Evolutionary conservation across 768 basidiomycete species (phyloP).

Genomic region (Xerocomellus amylosporus): DNA sequence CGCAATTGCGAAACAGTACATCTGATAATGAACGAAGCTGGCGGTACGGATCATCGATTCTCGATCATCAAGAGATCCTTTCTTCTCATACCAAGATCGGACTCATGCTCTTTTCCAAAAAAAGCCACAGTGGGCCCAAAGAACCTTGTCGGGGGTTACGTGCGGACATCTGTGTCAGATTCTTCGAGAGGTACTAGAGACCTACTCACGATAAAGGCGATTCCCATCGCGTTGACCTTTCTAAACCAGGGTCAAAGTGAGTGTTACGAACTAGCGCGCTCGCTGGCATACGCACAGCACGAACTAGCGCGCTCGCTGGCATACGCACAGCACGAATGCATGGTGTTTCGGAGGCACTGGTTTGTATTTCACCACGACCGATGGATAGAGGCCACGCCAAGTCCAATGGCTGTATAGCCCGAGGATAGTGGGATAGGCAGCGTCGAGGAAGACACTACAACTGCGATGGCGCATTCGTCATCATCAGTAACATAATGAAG

Average conservation of each 20-base stretch:
- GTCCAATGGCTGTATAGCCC: neutral
- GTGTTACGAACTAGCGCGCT: neutral
- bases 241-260: neutral
- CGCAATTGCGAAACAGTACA: constrained; percentile 36
- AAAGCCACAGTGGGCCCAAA: neutral
- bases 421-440: constrained; percentile 1
- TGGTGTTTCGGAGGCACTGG: constrained; percentile 1
- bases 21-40: constrained; percentile 4
- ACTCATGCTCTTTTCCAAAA: neutral
- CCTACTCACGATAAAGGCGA: neutral
- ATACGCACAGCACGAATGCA: constrained; percentile 1
- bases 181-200: neutral
- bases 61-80: neutral
- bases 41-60: neutral
- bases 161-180: neutral
- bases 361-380: constrained; percentile 1
- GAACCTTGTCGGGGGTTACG: neutral
- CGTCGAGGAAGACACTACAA: neutral
- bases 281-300: neutral
- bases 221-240: neutral
- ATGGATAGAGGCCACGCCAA: neutral
- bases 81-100: neutral
- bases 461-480: neutral
- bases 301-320: neutral
- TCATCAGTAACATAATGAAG: neutral